Base-by-base conservation (phyloP, 768 basidiomycete genomes). In the Suillus weaverae region DNA sequence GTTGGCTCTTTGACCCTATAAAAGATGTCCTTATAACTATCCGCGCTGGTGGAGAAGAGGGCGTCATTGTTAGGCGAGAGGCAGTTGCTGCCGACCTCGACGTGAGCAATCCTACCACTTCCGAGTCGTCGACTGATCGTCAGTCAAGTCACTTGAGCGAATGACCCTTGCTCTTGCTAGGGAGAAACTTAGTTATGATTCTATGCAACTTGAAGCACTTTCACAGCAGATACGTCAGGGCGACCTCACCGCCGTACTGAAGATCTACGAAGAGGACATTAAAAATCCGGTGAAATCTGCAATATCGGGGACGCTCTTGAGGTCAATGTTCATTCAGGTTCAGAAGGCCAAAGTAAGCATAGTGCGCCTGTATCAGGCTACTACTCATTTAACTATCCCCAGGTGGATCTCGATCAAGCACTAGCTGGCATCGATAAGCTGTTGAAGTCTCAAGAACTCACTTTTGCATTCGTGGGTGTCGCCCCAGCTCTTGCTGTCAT, bases 401-500 rank as follows among this genome's bases (percentile, higher is more conserved):
- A 95, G 92, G 94, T 96, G 64, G 97, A 98, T 75, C 87, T 97
- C 61, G 92, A 96, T 67, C 88, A 96, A 76, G 90, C 95, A 0
- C 81, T 98, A 48, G 81, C 88, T 10, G 96, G 96, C 7, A 95
- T 99, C 68, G 97, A 98, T 76, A 94, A 91, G 72, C 81, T 99
- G 62, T 87, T 99, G 67, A 94, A 90, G 69, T 96, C 94, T 1
- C 95, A 97, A 77, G 94, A 97, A 73, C 81, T 97, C 51, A 97
- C 95, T 1, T 99, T 99, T 70, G 97, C 92, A 6, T 98, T 98
- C 71, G 95, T 98, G 65, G 96, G 96, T 68, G 90, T 99, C 18
- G 95, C 97, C 0, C 97, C 97, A 10, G 89, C 91, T 0, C 77
- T 98, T 57, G 85, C 89, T 5, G 79, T 99, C 39, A 84, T 95